Evolutionary conservation across 2,329 filamentous ascomycete species (phyloP).

Genomic region (Venturia carpophila): DNA sequence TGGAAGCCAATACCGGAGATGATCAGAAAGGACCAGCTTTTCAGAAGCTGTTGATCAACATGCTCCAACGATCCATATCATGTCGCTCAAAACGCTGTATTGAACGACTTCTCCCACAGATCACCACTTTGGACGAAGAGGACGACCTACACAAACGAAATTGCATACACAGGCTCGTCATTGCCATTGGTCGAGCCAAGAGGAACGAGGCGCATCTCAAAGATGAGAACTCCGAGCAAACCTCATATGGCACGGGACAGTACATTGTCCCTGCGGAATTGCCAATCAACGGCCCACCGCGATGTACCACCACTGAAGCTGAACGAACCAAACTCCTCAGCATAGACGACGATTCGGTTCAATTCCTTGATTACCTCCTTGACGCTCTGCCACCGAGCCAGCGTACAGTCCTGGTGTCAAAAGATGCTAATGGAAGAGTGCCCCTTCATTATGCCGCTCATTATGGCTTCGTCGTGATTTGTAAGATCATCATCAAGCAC

Average conservation of each 20-base stretch:
- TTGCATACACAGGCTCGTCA: slow-evolving; percentile 84
- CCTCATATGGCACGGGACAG: slow-evolving; percentile 8
- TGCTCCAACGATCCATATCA: slow-evolving; percentile 70
- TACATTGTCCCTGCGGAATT: slow-evolving; percentile 75
- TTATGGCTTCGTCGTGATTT: slow-evolving; percentile 88
- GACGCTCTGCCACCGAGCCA: slow-evolving; percentile 62
- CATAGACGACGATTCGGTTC: slow-evolving; percentile 67
- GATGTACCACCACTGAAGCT: slow-evolving; percentile 58
- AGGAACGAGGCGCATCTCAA: slow-evolving; percentile 39
- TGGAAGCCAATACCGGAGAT: slow-evolving; percentile 48
- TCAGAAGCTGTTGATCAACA: slow-evolving; percentile 66
- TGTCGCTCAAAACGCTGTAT: slow-evolving; percentile 62
- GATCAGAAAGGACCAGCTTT: slow-evolving; percentile 42
- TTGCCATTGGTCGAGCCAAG: slow-evolving; percentile 75
- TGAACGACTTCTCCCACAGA: slow-evolving; percentile 57
- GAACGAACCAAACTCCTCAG: slow-evolving; percentile 52
- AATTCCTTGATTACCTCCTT: slow-evolving; percentile 56
- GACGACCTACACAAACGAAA: slow-evolving; percentile 94
- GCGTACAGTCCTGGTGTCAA: slow-evolving; percentile 55
- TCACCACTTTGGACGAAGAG: slow-evolving; percentile 66
- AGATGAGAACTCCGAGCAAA: neutral
- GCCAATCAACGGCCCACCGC: slow-evolving; percentile 53
- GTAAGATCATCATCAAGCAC: slow-evolving; percentile 74
- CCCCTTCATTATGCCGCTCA: slow-evolving; percentile 92
- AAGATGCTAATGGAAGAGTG: slow-evolving; percentile 72